phyloP scores from a whole-genome alignment of 495 filamentous ascomycete species.

The Jackrogersella minutella region DNA sequence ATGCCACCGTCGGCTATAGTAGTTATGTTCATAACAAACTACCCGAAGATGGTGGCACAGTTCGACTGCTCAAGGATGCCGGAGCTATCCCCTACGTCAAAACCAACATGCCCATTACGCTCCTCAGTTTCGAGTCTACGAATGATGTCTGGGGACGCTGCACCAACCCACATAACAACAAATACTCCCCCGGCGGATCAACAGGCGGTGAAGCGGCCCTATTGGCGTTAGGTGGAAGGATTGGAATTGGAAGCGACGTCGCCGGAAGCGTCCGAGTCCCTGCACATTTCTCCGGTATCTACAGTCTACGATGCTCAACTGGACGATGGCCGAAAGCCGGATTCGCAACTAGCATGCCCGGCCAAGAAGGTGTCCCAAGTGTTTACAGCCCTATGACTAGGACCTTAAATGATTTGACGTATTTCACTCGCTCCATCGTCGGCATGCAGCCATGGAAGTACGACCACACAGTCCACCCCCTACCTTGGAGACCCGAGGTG shows the following conservation, averaged over 20 bases:
- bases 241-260: conserved; percentile 94
- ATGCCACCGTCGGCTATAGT: conserved; percentile 85
- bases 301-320: conserved; percentile 90
- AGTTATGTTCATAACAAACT: conserved; percentile 71
- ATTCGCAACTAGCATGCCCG: conserved; percentile 87
- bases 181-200: conserved; percentile 90
- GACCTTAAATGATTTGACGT: conserved; percentile 82
- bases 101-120: conserved; percentile 90
- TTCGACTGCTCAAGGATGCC: conserved; percentile 85
- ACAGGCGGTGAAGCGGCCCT: conserved; percentile 91
- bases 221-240: conserved; percentile 86
- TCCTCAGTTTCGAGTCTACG: conserved; percentile 89
- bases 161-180: conserved; percentile 81
- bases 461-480: conserved; percentile 84
- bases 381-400: conserved; percentile 95
- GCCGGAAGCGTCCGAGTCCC: conserved; percentile 90
- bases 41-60: conserved; percentile 74
- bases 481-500: conserved; percentile 75
- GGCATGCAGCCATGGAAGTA: conserved; percentile 92
- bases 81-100: conserved; percentile 96
- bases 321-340: conserved; percentile 92
- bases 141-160: conserved; percentile 90
- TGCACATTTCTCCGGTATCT: conserved; percentile 91
- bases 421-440: conserved; percentile 82
- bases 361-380: conserved; percentile 89